Evolutionary conservation across 805 yeast genomes (phyloP).

Genomic region (Tetrapisispora arboricola): DNA sequence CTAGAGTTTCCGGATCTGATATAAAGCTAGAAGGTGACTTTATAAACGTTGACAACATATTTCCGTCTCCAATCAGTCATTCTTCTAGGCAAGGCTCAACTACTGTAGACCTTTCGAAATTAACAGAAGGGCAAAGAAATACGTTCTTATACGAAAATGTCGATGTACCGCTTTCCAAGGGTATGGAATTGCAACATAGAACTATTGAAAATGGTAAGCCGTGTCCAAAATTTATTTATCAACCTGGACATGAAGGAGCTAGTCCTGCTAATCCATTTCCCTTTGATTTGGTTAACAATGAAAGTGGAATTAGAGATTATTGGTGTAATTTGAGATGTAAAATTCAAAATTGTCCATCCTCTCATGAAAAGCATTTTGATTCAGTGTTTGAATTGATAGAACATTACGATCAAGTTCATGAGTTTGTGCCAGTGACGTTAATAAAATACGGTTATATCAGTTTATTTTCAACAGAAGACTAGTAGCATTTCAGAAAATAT

Average conservation of each 20-base stretch:
- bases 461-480: conserved; percentile 1
- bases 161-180: not conserved
- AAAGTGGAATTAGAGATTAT: conserved; percentile 1
- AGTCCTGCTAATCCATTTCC: conserved; percentile 1
- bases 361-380: not conserved
- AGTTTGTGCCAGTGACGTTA: conserved; percentile 13
- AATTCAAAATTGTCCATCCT: conserved; percentile 4
- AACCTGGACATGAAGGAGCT: not conserved
- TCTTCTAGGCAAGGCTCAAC: not conserved
- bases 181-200: not conserved
- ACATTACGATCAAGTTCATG: conserved; percentile 18
- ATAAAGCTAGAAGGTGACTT: not conserved
- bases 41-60: not conserved
- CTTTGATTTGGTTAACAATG: conserved; percentile 1
- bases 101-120: not conserved
- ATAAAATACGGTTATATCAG: conserved; percentile 13
- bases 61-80: conserved; percentile 4
- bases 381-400: conserved; percentile 14
- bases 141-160: not conserved
- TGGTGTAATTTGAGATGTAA: conserved; percentile 13
- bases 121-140: not conserved
- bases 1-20: conserved; percentile 6
- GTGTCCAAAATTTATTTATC: not conserved
- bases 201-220: not conserved
- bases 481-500: no score